Evolutionary conservation across 108 stramenopile species (phyloP).

Genomic region (Fragilariopsis cylindrus): DNA sequence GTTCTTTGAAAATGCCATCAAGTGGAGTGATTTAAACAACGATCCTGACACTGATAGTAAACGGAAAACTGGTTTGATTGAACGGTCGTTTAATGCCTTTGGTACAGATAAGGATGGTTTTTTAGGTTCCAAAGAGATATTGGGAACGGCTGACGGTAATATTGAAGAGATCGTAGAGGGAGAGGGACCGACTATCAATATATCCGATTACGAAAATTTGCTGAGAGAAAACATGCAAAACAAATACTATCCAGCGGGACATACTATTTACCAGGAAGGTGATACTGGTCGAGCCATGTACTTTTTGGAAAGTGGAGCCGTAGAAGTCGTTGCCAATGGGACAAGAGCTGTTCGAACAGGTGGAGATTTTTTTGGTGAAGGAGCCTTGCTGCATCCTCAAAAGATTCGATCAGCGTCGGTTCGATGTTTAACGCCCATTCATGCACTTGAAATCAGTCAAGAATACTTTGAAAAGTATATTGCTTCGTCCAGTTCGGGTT

Average conservation of each 20-base stretch:
- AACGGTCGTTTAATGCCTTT: slow-evolving; percentile 68
- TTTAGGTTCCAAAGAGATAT: slow-evolving; percentile 39
- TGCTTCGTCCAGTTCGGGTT: slow-evolving; percentile 46
- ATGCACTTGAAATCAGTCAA: slow-evolving; percentile 82
- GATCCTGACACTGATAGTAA: slow-evolving; percentile 42
- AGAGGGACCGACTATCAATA: slow-evolving; percentile 33
- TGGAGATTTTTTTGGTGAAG: slow-evolving; percentile 85
- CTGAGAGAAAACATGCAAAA: slow-evolving; percentile 81
- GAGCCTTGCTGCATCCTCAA: slow-evolving; percentile 67
- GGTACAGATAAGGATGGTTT: slow-evolving; percentile 44
- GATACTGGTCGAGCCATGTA: slow-evolving; percentile 76
- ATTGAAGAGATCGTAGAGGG: slow-evolving; percentile 35
- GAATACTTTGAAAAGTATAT: slow-evolving; percentile 89
- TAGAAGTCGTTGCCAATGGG: slow-evolving; percentile 68
- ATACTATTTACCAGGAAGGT: slow-evolving; percentile 71
- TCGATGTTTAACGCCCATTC: slow-evolving; percentile 77
- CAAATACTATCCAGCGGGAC: slow-evolving; percentile 74
- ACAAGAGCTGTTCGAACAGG: slow-evolving; percentile 47
- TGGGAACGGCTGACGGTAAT: slow-evolving; percentile 14
- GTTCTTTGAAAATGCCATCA: slow-evolving; percentile 69
- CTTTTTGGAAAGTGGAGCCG: slow-evolving; percentile 78
- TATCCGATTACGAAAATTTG: slow-evolving; percentile 75
- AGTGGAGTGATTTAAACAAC: slow-evolving; percentile 48
- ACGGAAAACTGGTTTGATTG: slow-evolving; percentile 62
- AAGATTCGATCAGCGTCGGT: slow-evolving; percentile 65